Base-by-base conservation (phyloP, 1,139 yeast genomes). In the Hansenula lynferdii region DNA sequence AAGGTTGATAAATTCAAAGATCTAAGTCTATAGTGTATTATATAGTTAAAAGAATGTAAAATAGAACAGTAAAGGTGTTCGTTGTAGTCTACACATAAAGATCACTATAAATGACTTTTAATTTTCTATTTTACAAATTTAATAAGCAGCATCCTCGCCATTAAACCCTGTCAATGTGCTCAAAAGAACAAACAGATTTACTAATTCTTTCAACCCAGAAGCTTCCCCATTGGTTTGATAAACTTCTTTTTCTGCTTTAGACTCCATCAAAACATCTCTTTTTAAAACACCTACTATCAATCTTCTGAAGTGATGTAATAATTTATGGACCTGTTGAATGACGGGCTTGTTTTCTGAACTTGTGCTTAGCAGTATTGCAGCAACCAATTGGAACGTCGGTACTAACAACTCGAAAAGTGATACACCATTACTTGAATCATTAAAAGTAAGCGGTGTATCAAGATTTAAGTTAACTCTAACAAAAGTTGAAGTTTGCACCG, bases 261-360 rank as follows among this genome's bases (percentile, higher is more conserved):
- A 36, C 32, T 61, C 63, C 5, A 51, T 45, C 28, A 65, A 44
- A 14, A 77, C 68, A 48, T 84, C 94, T 49, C 85, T 72, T 53
- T 85, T 85, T 61, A 89, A 61, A 2, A 86, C 73, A 2, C 87
- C 85, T 28, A 77, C 73, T 12, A 83, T 67, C 42, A 86, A 62
- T 37, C 70, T 72, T 38, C 73, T 69, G 54, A 79, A 80, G 36
- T 72, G 74, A 7, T 58, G 55, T 53, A 86, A 57, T 36, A 89
- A 61, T 8, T 62, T 67, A 41, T 65, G 68, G 0, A 80, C 80
- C 50, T 76, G 80, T 5, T 62, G 57, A 17, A 79, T 68, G n/a
- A 83, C 80, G 1, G 77, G 72, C 43, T 70, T 73, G 57, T 87
- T 86, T 38, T 81, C 80, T 4, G 92, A 81, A 0, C 96, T 96